Evolutionary conservation across 2,329 filamentous ascomycete species (phyloP).

Genomic region (Clonostachys sp.): DNA sequence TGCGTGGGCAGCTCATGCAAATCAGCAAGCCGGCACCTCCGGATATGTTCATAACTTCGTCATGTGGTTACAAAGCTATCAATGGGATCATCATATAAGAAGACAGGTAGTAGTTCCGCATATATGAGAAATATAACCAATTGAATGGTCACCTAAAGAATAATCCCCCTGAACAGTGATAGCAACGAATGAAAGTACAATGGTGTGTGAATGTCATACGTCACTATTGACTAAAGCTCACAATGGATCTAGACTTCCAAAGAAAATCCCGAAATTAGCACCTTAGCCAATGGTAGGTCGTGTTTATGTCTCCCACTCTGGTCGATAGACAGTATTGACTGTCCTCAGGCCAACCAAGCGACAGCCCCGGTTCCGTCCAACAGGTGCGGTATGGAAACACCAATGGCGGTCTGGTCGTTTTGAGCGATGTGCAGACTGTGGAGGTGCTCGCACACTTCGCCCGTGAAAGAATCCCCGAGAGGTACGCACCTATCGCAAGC

Average conservation of each 20-base stretch:
- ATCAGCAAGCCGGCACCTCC: too few relatives aligned
- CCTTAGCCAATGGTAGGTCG: background rate
- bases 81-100: too few relatives aligned
- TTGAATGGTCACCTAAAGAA: too few relatives aligned
- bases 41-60: too few relatives aligned
- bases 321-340: background rate
- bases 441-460: slow-evolving; percentile 53
- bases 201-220: too few relatives aligned
- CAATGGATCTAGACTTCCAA: background rate
- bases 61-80: too few relatives aligned
- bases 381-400: slow-evolving; percentile 14
- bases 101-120: too few relatives aligned
- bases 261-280: background rate
- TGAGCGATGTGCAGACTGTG: slow-evolving; percentile 48
- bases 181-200: too few relatives aligned
- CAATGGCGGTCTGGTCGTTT: slow-evolving; percentile 31
- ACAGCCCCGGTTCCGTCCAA: slow-evolving; percentile 11
- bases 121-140: too few relatives aligned
- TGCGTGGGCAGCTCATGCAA: too few relatives aligned
- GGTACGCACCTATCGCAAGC: slow-evolving; percentile 9
- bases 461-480: slow-evolving; percentile 54
- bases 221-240: too few relatives aligned
- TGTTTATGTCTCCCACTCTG: background rate
- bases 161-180: too few relatives aligned
- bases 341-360: slow-evolving; percentile 12